Conservation (phyloP, 1,139 yeast genomes). For the Petasospora rhodanensis region DNA sequence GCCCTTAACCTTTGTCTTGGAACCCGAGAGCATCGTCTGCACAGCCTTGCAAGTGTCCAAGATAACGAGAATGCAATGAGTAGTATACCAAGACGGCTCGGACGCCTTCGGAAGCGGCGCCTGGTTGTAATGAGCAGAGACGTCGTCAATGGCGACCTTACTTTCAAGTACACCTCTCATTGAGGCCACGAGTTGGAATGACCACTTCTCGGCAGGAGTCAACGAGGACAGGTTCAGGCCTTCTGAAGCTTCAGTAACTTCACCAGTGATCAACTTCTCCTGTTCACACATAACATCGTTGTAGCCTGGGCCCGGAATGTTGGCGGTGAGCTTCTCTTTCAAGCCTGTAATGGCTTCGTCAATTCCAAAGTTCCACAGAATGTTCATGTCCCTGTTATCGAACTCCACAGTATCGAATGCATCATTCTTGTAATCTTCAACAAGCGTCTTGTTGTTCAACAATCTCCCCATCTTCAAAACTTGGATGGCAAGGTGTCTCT, state of each 20-base stretch:
- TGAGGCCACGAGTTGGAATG: conserved; percentile 21
- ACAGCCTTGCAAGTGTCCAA: conserved; percentile 20
- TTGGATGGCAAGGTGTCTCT: conserved; percentile 34
- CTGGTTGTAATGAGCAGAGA: conserved; percentile 1
- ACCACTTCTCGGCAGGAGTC: conserved; percentile 34
- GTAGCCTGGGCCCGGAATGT: conserved; percentile 14
- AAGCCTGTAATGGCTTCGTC: conserved; percentile 21
- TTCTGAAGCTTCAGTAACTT: conserved; percentile 4
- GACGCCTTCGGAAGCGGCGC: no score
- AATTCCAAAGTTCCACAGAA: conserved; percentile 44
- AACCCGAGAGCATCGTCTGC: conserved; percentile 8
- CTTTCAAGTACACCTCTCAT: conserved; percentile 19
- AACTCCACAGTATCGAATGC: conserved; percentile 3
- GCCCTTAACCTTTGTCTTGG: conserved; percentile 5
- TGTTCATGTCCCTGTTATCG: conserved; percentile 48
- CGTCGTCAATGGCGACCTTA: neutral
- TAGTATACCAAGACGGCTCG: conserved; percentile 20
- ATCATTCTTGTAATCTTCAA: conserved; percentile 6
- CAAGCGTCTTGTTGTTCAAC: conserved; percentile 21
- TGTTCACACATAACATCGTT: conserved; percentile 12
- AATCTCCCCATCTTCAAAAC: conserved; percentile 36
- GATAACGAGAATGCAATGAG: conserved; percentile 15
- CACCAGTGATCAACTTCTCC: conserved; percentile 16
- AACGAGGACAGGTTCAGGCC: conserved; percentile 18
- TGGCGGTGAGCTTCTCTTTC: conserved; percentile 12